A percentile compares a stretch with the other conserved stretches of the same genome.
These are phyloP conservation scores for Paecilomyces variotii DNA, from an alignment of 2,329 filamentous ascomycete genomes.

Conservation along the genomic window DNA sequence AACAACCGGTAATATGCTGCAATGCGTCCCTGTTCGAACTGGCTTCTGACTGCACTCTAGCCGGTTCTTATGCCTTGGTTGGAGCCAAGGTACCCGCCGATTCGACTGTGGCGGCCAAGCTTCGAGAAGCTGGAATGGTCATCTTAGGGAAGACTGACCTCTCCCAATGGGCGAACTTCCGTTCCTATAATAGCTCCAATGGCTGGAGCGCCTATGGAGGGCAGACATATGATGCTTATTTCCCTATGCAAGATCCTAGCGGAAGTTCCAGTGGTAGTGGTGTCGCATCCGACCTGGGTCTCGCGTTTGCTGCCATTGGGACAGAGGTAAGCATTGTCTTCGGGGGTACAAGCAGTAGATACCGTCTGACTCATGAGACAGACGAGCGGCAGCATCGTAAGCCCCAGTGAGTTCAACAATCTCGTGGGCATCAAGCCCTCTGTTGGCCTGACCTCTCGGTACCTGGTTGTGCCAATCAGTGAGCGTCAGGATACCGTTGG, in stretches of 20 bases:
- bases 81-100: constrained; percentile 52
- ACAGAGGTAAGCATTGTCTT: constrained; percentile 40
- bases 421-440: constrained; percentile 62
- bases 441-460: constrained; percentile 53
- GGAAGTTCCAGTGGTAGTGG: constrained; percentile 57
- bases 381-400: constrained; percentile 57
- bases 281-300: constrained; percentile 51
- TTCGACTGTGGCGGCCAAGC: constrained; percentile 51
- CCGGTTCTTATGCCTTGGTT: constrained; percentile 56
- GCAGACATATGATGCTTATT: constrained; percentile 55
- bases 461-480: constrained; percentile 57
- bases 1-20: constrained; percentile 39
- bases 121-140: constrained; percentile 54
- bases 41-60: constrained; percentile 11
- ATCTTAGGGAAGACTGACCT: constrained; percentile 61
- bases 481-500: constrained; percentile 50
- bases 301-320: constrained; percentile 52
- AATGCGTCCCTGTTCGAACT: neutral
- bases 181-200: constrained; percentile 47
- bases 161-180: constrained; percentile 57
- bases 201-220: constrained; percentile 61
- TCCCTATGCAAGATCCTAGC: constrained; percentile 52
- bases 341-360: neutral
- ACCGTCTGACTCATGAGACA: constrained; percentile 11
- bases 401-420: constrained; percentile 48